Percentiles rank a stretch among this genome's conserved stretches.
Conservation (phyloP, 2,329 filamentous ascomycete species). For the Aspergillus alliaceus region DNA sequence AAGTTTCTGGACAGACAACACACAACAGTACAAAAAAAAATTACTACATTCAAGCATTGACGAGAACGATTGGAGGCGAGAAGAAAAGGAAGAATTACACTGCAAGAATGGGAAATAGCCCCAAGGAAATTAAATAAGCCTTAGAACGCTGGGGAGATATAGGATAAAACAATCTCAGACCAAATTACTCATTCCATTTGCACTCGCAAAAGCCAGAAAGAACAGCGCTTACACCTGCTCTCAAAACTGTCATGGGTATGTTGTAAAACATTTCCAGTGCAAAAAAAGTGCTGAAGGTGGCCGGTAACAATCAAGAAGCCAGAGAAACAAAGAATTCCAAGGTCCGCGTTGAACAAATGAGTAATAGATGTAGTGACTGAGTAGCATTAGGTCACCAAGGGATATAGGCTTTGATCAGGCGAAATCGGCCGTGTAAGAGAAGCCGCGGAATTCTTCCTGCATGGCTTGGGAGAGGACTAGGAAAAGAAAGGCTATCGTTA, state of each 20-base stretch:
- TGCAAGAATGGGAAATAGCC: conserved; percentile 11
- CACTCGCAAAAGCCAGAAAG: conserved; percentile 15
- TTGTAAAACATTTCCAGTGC: conserved; percentile 22
- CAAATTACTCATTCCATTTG: conserved; percentile 21
- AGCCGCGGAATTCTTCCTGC: conserved; percentile 99
- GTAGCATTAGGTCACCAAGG: conserved; percentile 10
- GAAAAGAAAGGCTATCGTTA: conserved; percentile 18
- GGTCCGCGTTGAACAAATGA: conserved; percentile 10
- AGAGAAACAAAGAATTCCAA: conserved; percentile 18
- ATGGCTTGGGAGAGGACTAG: conserved; percentile 93
- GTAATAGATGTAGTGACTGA: conserved; percentile 9
- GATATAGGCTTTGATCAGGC: conserved; percentile 51
- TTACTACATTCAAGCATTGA: background rate
- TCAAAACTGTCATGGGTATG: conserved; percentile 32
- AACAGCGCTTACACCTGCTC: conserved; percentile 15
- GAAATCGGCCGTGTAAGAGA: conserved; percentile 95
- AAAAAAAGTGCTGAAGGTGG: conserved; percentile 21
- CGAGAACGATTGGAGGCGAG: background rate
- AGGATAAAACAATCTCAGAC: conserved; percentile 11
- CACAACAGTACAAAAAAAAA: background rate
- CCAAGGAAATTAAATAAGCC: conserved; percentile 10
- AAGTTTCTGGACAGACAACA: background rate
- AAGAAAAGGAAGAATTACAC: conserved; percentile 12
- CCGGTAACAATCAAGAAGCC: conserved; percentile 20
- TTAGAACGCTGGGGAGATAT: conserved; percentile 11